A percentile compares a stretch with the other conserved stretches of the same genome.
These are phyloP conservation scores for Cadophora gregata DNA, from an alignment of 2,329 filamentous ascomycete genomes.

Conservation along the genomic window DNA sequence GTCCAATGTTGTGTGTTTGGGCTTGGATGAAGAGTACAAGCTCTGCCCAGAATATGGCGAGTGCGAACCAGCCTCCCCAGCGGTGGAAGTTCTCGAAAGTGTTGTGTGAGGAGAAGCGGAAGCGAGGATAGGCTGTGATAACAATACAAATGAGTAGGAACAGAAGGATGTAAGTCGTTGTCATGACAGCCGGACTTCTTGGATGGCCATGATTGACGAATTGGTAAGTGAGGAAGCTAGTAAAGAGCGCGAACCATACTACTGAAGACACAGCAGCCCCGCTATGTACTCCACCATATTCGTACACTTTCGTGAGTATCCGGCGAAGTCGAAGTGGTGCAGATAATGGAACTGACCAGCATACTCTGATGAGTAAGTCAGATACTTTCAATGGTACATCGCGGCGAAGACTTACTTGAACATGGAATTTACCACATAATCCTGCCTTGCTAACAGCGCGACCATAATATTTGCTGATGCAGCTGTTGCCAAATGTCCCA, in stretches of 20 bases:
- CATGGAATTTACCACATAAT: constrained; percentile 57
- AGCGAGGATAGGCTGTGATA: constrained; percentile 54
- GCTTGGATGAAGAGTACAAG: constrained; percentile 46
- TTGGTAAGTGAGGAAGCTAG: constrained; percentile 35
- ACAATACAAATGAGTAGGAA: constrained; percentile 53
- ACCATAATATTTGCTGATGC: constrained; percentile 52
- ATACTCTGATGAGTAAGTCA: constrained; percentile 38
- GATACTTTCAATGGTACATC: neutral
- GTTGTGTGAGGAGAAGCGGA: constrained; percentile 58
- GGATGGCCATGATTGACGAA: constrained; percentile 16
- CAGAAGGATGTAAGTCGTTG: constrained; percentile 44
- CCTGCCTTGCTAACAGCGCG: constrained; percentile 58
- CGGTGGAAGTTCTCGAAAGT: constrained; percentile 62
- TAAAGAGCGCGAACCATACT: constrained; percentile 53
- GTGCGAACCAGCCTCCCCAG: constrained; percentile 58
- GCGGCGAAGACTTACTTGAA: constrained; percentile 44
- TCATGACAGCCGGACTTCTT: constrained; percentile 24
- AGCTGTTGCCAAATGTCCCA: constrained; percentile 31
- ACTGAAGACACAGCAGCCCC: constrained; percentile 55
- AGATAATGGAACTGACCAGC: constrained; percentile 52
- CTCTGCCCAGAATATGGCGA: constrained; percentile 58
- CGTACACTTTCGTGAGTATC: constrained; percentile 56
- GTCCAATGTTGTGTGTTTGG: neutral
- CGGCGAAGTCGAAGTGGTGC: constrained; percentile 55
- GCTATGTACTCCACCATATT: constrained; percentile 58